Evolutionary conservation across 371 early-diverging fungal species (phyloP).

Genomic region (Mucor irregularis): DNA sequence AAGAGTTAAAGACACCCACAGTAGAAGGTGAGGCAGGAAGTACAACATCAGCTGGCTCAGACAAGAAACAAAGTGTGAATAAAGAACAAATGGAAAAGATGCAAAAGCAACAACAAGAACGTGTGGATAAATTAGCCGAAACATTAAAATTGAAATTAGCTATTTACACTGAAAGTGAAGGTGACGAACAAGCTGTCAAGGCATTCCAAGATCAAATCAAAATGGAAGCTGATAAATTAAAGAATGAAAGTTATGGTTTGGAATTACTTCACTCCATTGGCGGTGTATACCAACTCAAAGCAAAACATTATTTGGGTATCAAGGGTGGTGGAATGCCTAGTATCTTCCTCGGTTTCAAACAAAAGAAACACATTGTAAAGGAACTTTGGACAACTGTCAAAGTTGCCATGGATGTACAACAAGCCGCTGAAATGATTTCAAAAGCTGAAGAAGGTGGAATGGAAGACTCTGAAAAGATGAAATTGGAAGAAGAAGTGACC

Average conservation of each 20-base stretch:
- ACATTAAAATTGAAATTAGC: slow-evolving; percentile 76
- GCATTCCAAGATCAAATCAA: slow-evolving; percentile 72
- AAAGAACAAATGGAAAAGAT: slow-evolving; percentile 64
- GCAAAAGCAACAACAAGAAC: slow-evolving; percentile 57
- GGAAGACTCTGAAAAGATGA: slow-evolving; percentile 63
- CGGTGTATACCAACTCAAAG: slow-evolving; percentile 83
- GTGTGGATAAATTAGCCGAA: slow-evolving; percentile 77
- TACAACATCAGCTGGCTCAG: background rate
- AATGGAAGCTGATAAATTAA: slow-evolving; percentile 85
- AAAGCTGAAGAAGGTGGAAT: slow-evolving; percentile 83
- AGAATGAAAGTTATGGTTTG: slow-evolving; percentile 87
- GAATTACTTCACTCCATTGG: slow-evolving; percentile 93
- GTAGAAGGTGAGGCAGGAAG: slow-evolving; percentile 2
- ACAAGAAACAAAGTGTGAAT: slow-evolving; percentile 29
- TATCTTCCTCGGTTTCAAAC: slow-evolving; percentile 64
- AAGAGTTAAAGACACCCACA: background rate
- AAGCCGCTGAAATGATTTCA: slow-evolving; percentile 78
- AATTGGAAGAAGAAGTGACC: slow-evolving; percentile 74
- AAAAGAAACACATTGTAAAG: slow-evolving; percentile 81
- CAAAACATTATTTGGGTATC: slow-evolving; percentile 77
- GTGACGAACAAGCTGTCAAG: slow-evolving; percentile 42
- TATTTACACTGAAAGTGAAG: slow-evolving; percentile 71
- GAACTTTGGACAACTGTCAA: slow-evolving; percentile 89
- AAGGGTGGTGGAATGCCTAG: slow-evolving; percentile 61
- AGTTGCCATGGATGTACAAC: slow-evolving; percentile 90